Base-by-base conservation (phyloP, 139 green algal genomes). In the Diplosphaera chodatii region DNA sequence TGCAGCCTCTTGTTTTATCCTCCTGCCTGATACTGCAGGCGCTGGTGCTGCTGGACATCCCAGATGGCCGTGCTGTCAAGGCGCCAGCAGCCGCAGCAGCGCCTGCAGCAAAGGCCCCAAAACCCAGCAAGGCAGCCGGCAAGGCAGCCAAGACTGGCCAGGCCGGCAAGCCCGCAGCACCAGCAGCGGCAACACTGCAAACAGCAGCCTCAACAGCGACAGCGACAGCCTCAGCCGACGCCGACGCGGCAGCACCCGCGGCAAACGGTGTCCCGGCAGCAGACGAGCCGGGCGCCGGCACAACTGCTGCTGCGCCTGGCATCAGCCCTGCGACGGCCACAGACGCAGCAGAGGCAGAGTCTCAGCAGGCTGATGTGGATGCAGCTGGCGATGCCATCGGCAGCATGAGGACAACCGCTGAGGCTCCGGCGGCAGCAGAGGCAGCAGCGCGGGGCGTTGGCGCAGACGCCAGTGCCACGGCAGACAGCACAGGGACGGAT, bases 31-130 rank as follows among this genome's bases (percentile, higher is more conserved):
- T n/a, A n/a, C n/a, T n/a, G n/a, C n/a, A 71, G 68, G 63, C 70
- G 10, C 23, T 71, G 41, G 77, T 97, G 64, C 83, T 99, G 67
- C 88, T 98, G 74, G 79, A 70, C 83, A 98, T 99, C 70, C 95
- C 95, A 0, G 95, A 99, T 80, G 95, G 95, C 32, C 70, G 64
- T 3, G 16, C 25, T 3, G 48, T 18, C 48, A 59, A 59, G 48
- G 8, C 48, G 13, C 48, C 18, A 5, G 48, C 48, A 25, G 16
- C 48, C 13, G 48, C 37, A 48, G 37, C 8, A n/a, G 48, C 48
- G 25, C 37, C 37, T 20, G 37, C 37, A 48, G 37, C 37, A 48
- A 48, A 10, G 8, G 10, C 8, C 37, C 37, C n/a, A n/a, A n/a
- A n/a, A n/a, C 48, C 16, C 16, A 59, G 16, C 16, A 59, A 25